phyloP scores from a whole-genome alignment of 805 yeast genomes.

The Tetrapisispora iriomotensis region DNA sequence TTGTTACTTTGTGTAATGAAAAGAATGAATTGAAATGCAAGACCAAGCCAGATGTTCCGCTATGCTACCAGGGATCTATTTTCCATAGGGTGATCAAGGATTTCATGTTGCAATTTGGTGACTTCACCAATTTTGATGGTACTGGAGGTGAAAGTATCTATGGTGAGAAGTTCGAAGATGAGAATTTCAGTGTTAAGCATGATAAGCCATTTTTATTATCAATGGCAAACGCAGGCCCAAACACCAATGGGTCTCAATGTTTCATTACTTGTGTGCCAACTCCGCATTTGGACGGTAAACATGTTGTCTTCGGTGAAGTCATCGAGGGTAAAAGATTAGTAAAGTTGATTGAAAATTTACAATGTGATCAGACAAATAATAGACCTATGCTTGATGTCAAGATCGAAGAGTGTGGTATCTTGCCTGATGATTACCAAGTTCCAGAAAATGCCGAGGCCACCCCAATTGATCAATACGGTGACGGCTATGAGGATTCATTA shows the following conservation, averaged over 20 bases:
- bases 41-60: slow-evolving; percentile 36
- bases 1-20: slow-evolving; percentile 82
- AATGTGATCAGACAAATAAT: slow-evolving; percentile 53
- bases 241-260: slow-evolving; percentile 93
- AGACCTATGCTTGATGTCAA: slow-evolving; percentile 62
- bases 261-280: slow-evolving; percentile 88
- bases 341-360: slow-evolving; percentile 62
- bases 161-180: slow-evolving; percentile 86
- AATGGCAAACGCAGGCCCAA: slow-evolving; percentile 96
- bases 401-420: slow-evolving; percentile 69
- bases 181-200: slow-evolving; percentile 67
- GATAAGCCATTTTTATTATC: slow-evolving; percentile 80
- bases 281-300: slow-evolving; percentile 92
- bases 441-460: slow-evolving; percentile 36
- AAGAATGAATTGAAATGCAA: slow-evolving; percentile 43
- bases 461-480: slow-evolving; percentile 75
- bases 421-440: slow-evolving; percentile 48
- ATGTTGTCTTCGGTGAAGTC: slow-evolving; percentile 91
- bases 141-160: slow-evolving; percentile 79
- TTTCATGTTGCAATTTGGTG: slow-evolving; percentile 95
- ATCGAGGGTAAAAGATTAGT: slow-evolving; percentile 72
- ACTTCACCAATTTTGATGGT: slow-evolving; percentile 64
- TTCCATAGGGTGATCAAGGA: slow-evolving; percentile 87
- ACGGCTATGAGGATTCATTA: slow-evolving; percentile 63
- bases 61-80: slow-evolving; percentile 71